These are phyloP conservation scores for Metschnikowia henanensis DNA, from an alignment of 805 yeast genomes.

Conservation along the genomic window DNA sequence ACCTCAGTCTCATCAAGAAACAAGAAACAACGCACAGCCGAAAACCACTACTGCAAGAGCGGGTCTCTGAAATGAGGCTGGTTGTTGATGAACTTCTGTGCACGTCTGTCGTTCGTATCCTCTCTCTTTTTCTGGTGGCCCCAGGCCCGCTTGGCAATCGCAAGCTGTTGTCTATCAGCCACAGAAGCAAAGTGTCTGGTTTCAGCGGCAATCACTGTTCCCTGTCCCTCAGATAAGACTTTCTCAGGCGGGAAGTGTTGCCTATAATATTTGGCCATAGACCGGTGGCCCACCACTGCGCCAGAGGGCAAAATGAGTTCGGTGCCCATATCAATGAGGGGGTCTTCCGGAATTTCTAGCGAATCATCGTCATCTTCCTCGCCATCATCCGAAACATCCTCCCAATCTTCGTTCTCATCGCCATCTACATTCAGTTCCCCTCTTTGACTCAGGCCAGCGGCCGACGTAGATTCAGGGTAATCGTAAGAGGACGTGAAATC, in stretches of 20 bases:
- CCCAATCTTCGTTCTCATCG: constrained; percentile 35
- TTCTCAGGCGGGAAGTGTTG: constrained; percentile 46
- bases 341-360: constrained; percentile 32
- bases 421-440: too few species aligned
- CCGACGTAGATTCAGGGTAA: background rate
- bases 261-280: constrained; percentile 42
- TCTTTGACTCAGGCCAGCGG: too few species aligned
- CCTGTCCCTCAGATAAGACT: constrained; percentile 42
- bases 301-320: constrained; percentile 45
- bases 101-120: constrained; percentile 54
- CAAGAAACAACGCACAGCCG: background rate
- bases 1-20: too few species aligned
- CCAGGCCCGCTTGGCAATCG: constrained; percentile 59
- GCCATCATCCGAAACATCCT: constrained; percentile 34
- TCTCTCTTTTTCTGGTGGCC: constrained; percentile 50
- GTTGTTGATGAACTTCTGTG: constrained; percentile 71
- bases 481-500: constrained; percentile 71
- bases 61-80: constrained; percentile 67
- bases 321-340: constrained; percentile 34
- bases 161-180: constrained; percentile 40
- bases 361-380: constrained; percentile 19
- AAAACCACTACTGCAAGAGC: constrained; percentile 30
- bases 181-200: constrained; percentile 48
- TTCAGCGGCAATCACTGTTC: constrained; percentile 49
- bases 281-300: constrained; percentile 43